Evolutionary conservation across 371 early-diverging fungal species (phyloP), one percentile per base, ranked within the genome.

Genomic region (Mucor racemosus): DNA sequence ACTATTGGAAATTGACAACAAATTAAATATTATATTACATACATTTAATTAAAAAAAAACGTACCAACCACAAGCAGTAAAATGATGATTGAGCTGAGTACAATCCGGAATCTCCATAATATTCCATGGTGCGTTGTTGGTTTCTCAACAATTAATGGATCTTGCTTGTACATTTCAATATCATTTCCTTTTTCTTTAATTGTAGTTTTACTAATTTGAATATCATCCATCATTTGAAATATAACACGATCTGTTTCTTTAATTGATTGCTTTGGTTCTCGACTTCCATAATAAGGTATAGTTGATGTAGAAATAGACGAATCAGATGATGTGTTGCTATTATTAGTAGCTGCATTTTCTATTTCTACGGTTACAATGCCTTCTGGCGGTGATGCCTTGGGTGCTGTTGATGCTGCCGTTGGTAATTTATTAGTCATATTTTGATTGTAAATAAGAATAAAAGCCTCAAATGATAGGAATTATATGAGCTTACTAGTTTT

Each of bases 161-260:
- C 44, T 19, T 54, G 35, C 34, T n/a, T n/a, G 40, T 55, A 13
- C 26, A 19, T 7, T 42, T 57, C 58, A 11, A 35, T 19, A 17
- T 33, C 33, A 7, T 35, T 17, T 2, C 34, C 60, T 14, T 44
- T 38, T 14, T 57, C 48, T 13, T 36, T 64, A 5, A 34, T 17
- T 33, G 33, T 13, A 4, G 54, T 33, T 46, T 54, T 57, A 34
- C 4, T 41, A 4, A 21, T 58, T 19, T 62, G 56, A 1, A 69
- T 60, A 60, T 65, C 65, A 50, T 69, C 70, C 41, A 69, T 69
- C 70, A 69, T 69, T 50, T 69, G 39, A 40, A 69, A 58, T 48
- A 69, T 61, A 19, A 65, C 41, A 33, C 58, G 61, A 41, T 69
- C 70, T 35, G 65, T 65, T 38, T 69, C 70, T 26, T 33, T 46